Evolutionary conservation across 2,329 filamentous ascomycete genomes (phyloP).

Genomic region (Alternaria novae-zelandiae): DNA sequence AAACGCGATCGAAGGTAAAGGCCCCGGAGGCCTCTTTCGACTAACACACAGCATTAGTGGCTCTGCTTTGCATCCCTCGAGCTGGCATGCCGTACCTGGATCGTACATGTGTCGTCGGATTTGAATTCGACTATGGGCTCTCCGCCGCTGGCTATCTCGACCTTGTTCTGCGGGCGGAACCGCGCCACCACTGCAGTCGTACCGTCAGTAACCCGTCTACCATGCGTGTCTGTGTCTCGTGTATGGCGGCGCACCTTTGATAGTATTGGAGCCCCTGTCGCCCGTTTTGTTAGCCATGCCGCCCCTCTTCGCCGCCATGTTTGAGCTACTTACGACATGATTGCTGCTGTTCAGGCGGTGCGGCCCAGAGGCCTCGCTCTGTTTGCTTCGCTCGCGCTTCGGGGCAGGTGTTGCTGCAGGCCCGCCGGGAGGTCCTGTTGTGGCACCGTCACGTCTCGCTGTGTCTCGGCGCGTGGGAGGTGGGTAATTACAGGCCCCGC

Average conservation of each 20-base stretch:
- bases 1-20: slow-evolving; percentile 95
- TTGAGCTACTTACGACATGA: slow-evolving; percentile 47
- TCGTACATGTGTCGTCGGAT: slow-evolving; percentile 83
- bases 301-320: slow-evolving; percentile 7
- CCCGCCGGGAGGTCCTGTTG: slow-evolving; percentile 30
- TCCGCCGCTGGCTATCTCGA: slow-evolving; percentile 88
- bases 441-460: slow-evolving; percentile 39
- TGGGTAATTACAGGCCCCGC: slow-evolving; percentile 38
- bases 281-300: slow-evolving; percentile 49
- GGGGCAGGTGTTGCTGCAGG: slow-evolving; percentile 32
- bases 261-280: slow-evolving; percentile 53
- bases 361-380: slow-evolving; percentile 47
- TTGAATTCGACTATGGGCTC: slow-evolving; percentile 90
- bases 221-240: background rate
- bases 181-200: slow-evolving; percentile 80
- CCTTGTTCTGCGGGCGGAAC: slow-evolving; percentile 95
- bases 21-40: slow-evolving; percentile 81
- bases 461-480: slow-evolving; percentile 36
- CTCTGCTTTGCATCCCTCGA: background rate
- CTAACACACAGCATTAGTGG: slow-evolving; percentile 54
- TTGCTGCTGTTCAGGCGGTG: slow-evolving; percentile 37
- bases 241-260: slow-evolving; percentile 50
- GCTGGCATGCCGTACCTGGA: slow-evolving; percentile 68
- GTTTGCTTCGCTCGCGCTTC: slow-evolving; percentile 24
- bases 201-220: slow-evolving; percentile 31